Base-by-base conservation (phyloP, 225 moss, liverwort and hornwort species). In the Bryoerythrophyllum caledonicum region DNA sequence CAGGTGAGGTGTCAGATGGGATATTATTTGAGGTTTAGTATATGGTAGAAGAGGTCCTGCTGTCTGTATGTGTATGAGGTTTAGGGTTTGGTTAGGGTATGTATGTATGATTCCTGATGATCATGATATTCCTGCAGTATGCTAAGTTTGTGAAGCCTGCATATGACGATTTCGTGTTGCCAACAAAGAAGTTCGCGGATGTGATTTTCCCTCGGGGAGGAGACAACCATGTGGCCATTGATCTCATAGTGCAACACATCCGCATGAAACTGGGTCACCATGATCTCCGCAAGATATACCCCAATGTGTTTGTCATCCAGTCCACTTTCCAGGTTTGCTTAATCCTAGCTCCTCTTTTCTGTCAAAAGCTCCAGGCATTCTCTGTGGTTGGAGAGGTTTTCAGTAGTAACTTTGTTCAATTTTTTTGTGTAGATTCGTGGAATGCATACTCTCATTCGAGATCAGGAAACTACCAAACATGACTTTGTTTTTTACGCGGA, bases 391-490 rank as follows among this genome's bases (percentile, higher is more conserved):
- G n/a, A n/a, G n/a, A n/a, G n/a, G n/a, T n/a, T n/a, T n/a, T n/a
- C n/a, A n/a, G n/a, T n/a, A n/a, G n/a, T n/a, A n/a, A n/a, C n/a
- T n/a, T n/a, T n/a, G 34, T 34, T 34, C 5, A 34, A 34, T 34
- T 34, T 34, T n/a, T 44, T 62, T 54, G 40, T 82, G 49, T 77
- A 82, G 82, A 78, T 96, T 80, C 89, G 96, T 53, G 96, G 96
- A 74, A 96, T 96, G 93, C 96, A 96, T 85, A 93, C 93, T 59
- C 93, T 96, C 49, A 96, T 96, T 76, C 93, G 96, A 57, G 96
- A 96, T 77, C 89, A 87, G 67, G 90, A 90, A 80, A 96, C 96
- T 7, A 88, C 93, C 30, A 96, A 90, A 60, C 88, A 93, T 63
- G 93, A 96, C 78, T 96, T 96, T 61, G 90, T 96, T n/a, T 96